phyloP scores from a whole-genome alignment of 495 filamentous ascomycete genomes.

The Tuber melanosporum region DNA sequence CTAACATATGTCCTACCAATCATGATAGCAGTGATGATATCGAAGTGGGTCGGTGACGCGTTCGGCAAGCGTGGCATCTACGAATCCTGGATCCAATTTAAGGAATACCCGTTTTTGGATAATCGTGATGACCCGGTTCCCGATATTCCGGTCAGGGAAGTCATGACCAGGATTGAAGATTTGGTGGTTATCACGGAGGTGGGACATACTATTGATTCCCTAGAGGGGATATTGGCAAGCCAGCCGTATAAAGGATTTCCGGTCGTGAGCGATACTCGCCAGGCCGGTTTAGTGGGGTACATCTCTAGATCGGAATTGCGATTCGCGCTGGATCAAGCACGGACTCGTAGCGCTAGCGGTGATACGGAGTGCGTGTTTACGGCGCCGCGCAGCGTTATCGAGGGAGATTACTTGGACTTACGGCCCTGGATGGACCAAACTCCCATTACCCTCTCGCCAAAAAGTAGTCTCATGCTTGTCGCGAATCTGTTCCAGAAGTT shows the following conservation, averaged over 20 bases:
- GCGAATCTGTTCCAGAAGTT: conserved; percentile 89
- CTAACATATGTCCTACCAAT: conserved; percentile 95
- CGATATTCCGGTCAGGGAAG: conserved; percentile 71
- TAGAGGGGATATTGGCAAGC: conserved; percentile 60
- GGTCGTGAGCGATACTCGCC: conserved; percentile 67
- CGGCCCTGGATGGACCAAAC: conserved; percentile 98
- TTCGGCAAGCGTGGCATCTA: conserved; percentile 94
- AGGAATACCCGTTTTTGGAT: conserved; percentile 93
- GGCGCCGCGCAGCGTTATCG: conserved; percentile 66
- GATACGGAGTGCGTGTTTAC: conserved; percentile 77
- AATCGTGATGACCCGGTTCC: conserved; percentile 81
- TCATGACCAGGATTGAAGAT: conserved; percentile 92
- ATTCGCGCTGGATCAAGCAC: conserved; percentile 60
- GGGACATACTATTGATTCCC: conserved; percentile 74
- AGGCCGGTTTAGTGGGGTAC: conserved; percentile 77
- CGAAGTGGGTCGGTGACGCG: conserved; percentile 97
- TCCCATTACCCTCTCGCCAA: conserved; percentile 76
- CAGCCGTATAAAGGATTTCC: conserved; percentile 89
- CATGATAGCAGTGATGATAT: conserved; percentile 99
- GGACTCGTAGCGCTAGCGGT: conserved; percentile 52
- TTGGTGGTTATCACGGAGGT: conserved; percentile 77
- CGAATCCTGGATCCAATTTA: conserved; percentile 94
- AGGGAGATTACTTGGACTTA: conserved; percentile 51
- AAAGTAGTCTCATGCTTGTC: conserved; percentile 68
- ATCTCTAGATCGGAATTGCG: conserved; percentile 87